These are phyloP conservation scores for Ulmus americana DNA, from an alignment of 331 rosid genomes.

Conservation along the genomic window DNA sequence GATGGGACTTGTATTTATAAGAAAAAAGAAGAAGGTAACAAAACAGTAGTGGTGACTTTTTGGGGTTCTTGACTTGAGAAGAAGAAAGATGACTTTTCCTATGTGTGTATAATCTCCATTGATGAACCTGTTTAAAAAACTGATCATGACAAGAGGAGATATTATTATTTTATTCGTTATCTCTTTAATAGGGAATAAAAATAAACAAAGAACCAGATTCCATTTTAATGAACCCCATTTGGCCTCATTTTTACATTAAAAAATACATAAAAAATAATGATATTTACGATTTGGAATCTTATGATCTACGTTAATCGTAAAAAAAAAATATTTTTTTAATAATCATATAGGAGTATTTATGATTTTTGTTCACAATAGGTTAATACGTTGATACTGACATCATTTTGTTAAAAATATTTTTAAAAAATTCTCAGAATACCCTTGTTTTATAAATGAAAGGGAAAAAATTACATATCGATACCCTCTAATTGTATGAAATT, in stretches of 20 bases:
- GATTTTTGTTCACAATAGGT: too few relatives aligned
- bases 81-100: background rate
- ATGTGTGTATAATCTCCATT: background rate
- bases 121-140: background rate
- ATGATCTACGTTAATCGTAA: too few relatives aligned
- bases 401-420: too few relatives aligned
- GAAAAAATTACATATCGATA: too few relatives aligned
- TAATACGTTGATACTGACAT: too few relatives aligned
- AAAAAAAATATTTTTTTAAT: too few relatives aligned
- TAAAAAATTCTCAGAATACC: too few relatives aligned
- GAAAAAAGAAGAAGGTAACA: too few relatives aligned
- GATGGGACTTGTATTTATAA: background rate
- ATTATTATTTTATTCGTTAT: conserved; percentile 7
- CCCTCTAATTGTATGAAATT: too few relatives aligned
- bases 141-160: background rate
- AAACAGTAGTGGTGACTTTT: background rate
- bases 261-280: background rate
- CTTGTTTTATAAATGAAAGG: too few relatives aligned
- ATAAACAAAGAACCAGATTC: conserved; percentile 28
- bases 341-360: too few relatives aligned
- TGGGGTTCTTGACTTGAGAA: conserved; percentile 1
- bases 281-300: background rate
- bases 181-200: conserved; percentile 7
- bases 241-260: background rate
- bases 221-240: background rate